phyloP scores from a whole-genome alignment of 306 rosid species.

The Bauhinia variegata region DNA sequence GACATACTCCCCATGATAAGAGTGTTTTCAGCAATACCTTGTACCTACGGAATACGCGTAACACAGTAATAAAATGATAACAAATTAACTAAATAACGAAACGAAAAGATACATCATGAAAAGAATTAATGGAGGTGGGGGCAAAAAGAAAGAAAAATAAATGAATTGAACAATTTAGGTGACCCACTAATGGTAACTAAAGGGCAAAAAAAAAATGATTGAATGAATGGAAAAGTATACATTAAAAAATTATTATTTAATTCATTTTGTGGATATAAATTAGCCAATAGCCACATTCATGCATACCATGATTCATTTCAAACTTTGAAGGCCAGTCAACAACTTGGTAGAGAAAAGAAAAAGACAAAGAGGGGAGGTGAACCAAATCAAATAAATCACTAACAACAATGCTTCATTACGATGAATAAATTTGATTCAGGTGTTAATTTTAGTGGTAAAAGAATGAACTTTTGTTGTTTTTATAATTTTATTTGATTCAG shows the following conservation, averaged over 20 bases:
- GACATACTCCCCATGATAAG: too few relatives aligned
- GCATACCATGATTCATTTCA: constrained; percentile 25
- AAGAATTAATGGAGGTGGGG: too few relatives aligned
- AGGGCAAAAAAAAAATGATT: neutral
- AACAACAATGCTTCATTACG: neutral
- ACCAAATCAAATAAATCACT: neutral
- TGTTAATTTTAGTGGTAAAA: too few relatives aligned
- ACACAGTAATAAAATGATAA: neutral
- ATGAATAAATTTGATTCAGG: too few relatives aligned
- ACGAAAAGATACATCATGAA: neutral
- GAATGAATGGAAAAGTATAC: neutral
- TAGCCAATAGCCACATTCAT: neutral
- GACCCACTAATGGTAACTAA: constrained; percentile 19
- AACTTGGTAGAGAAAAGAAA: constrained; percentile 11
- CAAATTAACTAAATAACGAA: neutral
- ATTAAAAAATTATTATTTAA: neutral
- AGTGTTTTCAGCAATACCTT: too few relatives aligned
- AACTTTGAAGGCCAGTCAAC: constrained; percentile 20
- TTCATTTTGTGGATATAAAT: neutral
- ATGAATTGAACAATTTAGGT: neutral
- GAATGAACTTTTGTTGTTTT: too few relatives aligned
- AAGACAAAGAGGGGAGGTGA: neutral
- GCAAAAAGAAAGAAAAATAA: neutral
- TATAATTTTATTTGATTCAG: too few relatives aligned
- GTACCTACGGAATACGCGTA: constrained; percentile 25